Base-by-base conservation (phyloP, 331 rosid genomes). In the Quercus phellos region DNA sequence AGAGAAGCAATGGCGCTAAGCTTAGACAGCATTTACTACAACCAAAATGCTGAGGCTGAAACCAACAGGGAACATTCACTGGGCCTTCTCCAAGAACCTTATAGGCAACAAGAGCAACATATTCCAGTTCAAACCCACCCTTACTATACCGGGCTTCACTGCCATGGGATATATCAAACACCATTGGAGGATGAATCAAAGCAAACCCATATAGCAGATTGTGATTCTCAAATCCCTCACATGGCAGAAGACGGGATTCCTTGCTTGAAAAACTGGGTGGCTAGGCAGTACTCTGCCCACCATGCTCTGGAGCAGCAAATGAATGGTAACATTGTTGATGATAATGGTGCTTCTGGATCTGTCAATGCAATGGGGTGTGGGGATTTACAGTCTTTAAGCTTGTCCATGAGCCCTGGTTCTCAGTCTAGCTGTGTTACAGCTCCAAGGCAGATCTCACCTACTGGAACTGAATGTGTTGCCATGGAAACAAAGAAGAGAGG, bases 331-430 rank as follows among this genome's bases (percentile, higher is more conserved):
- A 34, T 82, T 50, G 86, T 78, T 3, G 85, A 85, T 74, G 85
- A 75, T 43, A 68, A 78, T 9, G 87, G 81, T 8, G 77, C 55
- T 55, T 86, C 89, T 71, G 84, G 81, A 26, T 59, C 93, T 51
- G 76, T 77, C 24, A 88, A 85, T 17, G 75, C 77, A 64, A 77
- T 81, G 34, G 84, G 87, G 27, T 78, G 89, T 67, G 96, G 97
- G 27, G 92, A 94, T 80, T 83, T 92, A 12, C 97, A 92, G 80
- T 88, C 97, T 1, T 82, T 95, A 0, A 93, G 92, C 17, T 75
- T 95, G 43, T 90, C 97, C 3, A 92, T 95, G 94, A 93, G 99
- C 70, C 98, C 98, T 0, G 97, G 98, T 17, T 95, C 99, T 16
- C 96, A 93, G 72, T 89, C 98, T 6, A 95, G 97, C 86, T 93